A percentile compares a stretch with the other conserved stretches of the same genome.
Conservation (phyloP, 2,329 filamentous ascomycete species). For the Colletotrichum theobromicola region DNA sequence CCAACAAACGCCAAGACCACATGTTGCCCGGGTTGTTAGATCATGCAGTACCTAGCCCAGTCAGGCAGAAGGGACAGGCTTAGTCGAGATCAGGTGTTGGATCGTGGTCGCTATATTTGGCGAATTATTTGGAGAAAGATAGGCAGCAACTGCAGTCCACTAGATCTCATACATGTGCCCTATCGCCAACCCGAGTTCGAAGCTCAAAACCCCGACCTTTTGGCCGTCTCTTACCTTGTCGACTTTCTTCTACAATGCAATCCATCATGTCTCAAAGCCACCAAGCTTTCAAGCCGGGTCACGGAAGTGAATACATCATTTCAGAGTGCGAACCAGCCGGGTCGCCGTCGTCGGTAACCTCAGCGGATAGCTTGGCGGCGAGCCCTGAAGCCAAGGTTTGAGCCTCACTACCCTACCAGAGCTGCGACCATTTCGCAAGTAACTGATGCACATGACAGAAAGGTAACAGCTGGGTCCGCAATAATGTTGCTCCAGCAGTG, state of each 20-base stretch:
- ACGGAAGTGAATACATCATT: neutral
- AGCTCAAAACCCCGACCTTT: neutral
- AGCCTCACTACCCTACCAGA: neutral
- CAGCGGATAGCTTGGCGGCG: rapidly evolving
- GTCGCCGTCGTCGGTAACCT: neutral
- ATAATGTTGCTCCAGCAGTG: neutral
- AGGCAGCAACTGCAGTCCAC: neutral
- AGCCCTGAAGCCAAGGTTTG: neutral
- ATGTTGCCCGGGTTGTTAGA: neutral
- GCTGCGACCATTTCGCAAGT: neutral
- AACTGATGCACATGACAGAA: neutral
- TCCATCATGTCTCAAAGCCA: neutral
- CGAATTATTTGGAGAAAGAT: neutral
- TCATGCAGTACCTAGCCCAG: neutral
- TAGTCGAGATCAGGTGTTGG: neutral
- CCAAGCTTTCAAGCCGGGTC: neutral
- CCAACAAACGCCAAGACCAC: neutral
- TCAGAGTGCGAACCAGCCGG: neutral
- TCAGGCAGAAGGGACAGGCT: neutral
- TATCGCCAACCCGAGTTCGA: neutral
- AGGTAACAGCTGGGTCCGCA: neutral
- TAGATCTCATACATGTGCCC: neutral
- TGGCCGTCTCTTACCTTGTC: rapidly evolving
- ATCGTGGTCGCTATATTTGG: neutral
- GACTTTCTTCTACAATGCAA: rapidly evolving